Conservation (phyloP, 495 filamentous ascomycete genomes). For the Penicillium fimorum region DNA sequence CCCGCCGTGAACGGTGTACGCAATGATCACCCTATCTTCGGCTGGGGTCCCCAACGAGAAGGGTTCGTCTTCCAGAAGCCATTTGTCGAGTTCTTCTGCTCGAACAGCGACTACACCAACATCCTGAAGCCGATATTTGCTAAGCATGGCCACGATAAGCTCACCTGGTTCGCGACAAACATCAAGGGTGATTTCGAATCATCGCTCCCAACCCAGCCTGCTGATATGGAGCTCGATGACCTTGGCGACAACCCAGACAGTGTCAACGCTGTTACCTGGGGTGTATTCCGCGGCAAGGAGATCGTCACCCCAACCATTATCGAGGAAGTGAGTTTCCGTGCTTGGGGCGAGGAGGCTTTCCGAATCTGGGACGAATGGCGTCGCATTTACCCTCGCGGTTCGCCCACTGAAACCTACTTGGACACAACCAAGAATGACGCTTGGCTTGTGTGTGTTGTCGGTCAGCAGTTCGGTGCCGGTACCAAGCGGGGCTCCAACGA, state of each 20-base stretch:
- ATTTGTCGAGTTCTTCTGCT: constrained; percentile 94
- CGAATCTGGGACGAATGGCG: constrained; percentile 94
- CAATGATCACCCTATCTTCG: constrained; percentile 75
- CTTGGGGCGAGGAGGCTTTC: constrained; percentile 96
- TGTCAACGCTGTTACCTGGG: constrained; percentile 97
- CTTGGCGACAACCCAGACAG: constrained; percentile 43
- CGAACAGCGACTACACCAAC: constrained; percentile 62
- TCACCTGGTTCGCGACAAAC: constrained; percentile 87
- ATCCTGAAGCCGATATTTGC: constrained; percentile 60
- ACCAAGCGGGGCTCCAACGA: constrained; percentile 41
- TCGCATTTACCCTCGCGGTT: constrained; percentile 69
- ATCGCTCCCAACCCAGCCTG: constrained; percentile 44
- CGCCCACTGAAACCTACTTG: constrained; percentile 66
- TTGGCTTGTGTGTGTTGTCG: constrained; percentile 90
- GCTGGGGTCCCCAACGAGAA: constrained; percentile 83
- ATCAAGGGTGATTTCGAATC: constrained; percentile 66
- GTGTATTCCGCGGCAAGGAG: constrained; percentile 92
- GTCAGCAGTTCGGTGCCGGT: constrained; percentile 68
- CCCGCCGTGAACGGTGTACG: constrained; percentile 85
- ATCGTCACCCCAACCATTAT: constrained; percentile 98
- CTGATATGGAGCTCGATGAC: constrained; percentile 37
- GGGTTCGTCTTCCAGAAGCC: constrained; percentile 98
- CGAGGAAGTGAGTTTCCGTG: constrained; percentile 89
- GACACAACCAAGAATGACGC: constrained; percentile 61
- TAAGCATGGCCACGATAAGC: constrained; percentile 54